Evolutionary conservation across 2,329 filamentous ascomycete genomes (phyloP), one percentile per base, ranked within the genome.

Genomic region (Dothidotthia symphoricarpi): DNA sequence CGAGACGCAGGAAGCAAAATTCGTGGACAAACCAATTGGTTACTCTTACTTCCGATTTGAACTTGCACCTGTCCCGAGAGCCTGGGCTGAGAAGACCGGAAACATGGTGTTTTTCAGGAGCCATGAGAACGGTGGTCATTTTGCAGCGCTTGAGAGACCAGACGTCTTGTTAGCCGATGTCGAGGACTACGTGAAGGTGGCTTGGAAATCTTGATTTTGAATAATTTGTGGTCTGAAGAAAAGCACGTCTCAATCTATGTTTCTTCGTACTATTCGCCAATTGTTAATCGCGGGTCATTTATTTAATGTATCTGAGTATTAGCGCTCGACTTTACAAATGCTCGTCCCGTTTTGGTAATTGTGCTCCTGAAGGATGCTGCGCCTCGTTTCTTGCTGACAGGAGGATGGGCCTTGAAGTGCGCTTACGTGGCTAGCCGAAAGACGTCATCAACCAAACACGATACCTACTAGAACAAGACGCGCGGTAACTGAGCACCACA

Each of bases 141-240:
- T 79, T 51, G 75, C 77, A 12, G 66, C 67, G 5, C 43, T 76
- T 34, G 73, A 76, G 50, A 55, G 59, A 31, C 71, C 73, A 1
- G 59, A 59, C 24, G 55, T 42, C 16, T 53, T 76, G 22, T 57
- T 68, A 39, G 55, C 44, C n/a, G 74, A 76, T 59, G 45, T 75
- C 1, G 69, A 75, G 45, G 66, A 64, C 22, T 76, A 69, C 59
- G 54, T 63, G 19, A 61, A 47, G 48, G 49, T 52, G 30, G 65
- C 64, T 33, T 58, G 64, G 67, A 55, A 54, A 36, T 44, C n/a
- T n/a, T n/a, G n/a, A 37, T n/a, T n/a, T 45, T 13, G 14, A 15
- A 24, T 11, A n/a, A n/a, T 16, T 17, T 33, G 24, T 30, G 28
- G 29, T 28, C 19, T 14, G 28, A 14, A 33, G 36, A 33, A 32